Conservation (phyloP, 1,284 basidiomycete genomes). For the Phellinidium pouzarii region DNA sequence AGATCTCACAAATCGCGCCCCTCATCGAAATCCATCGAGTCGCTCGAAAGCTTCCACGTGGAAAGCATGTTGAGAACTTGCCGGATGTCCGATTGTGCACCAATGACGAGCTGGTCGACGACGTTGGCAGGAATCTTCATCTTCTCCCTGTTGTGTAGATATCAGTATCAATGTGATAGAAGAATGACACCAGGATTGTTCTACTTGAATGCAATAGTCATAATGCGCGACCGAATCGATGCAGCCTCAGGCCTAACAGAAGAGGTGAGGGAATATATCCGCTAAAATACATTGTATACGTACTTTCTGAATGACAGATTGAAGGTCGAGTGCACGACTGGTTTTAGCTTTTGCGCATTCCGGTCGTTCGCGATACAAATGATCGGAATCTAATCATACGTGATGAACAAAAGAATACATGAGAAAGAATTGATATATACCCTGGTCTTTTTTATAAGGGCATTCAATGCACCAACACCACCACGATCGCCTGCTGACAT, state of each 20-base stretch:
- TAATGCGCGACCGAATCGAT: slow-evolving; percentile 76
- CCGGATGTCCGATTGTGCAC: slow-evolving; percentile 92
- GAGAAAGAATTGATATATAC: slow-evolving; percentile 31
- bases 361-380: slow-evolving; percentile 97
- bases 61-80: slow-evolving; percentile 98
- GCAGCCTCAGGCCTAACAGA: slow-evolving; percentile 61
- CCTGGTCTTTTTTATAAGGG: slow-evolving; percentile 90
- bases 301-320: slow-evolving; percentile 75
- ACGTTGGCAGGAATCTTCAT: slow-evolving; percentile 88
- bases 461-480: slow-evolving; percentile 89
- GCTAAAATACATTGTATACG: slow-evolving; percentile 20
- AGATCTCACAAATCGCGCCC: slow-evolving; percentile 68
- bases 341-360: slow-evolving; percentile 85
- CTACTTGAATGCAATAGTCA: slow-evolving; percentile 88
- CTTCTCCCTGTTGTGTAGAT: slow-evolving; percentile 84
- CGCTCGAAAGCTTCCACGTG: slow-evolving; percentile 82
- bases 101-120: slow-evolving; percentile 84
- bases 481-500: slow-evolving; percentile 98
- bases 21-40: slow-evolving; percentile 84
- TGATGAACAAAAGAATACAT: not conserved
- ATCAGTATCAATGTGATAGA: slow-evolving; percentile 1
- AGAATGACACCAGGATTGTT: slow-evolving; percentile 23
- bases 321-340: slow-evolving; percentile 70
- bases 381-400: slow-evolving; percentile 75
- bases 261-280: slow-evolving; percentile 11